phyloP scores from a whole-genome alignment of 108 stramenopile species.

The Skeletonema costatum region DNA sequence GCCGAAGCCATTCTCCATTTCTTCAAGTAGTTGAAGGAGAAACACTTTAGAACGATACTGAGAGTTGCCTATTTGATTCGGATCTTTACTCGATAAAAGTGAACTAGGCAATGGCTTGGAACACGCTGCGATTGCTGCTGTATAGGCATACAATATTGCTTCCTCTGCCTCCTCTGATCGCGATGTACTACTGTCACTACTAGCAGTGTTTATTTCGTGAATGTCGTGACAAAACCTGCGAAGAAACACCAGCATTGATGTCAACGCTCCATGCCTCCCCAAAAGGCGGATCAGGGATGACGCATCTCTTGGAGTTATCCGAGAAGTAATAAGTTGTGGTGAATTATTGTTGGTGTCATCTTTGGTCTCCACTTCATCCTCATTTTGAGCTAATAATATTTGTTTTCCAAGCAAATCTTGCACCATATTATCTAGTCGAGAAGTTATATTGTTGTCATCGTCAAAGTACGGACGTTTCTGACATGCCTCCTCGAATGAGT shows the following conservation, averaged over 20 bases:
- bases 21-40: slow-evolving; percentile 29
- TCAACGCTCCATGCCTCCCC: slow-evolving; percentile 22
- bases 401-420: not conserved
- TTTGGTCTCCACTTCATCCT: not conserved
- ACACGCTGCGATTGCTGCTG: slow-evolving; percentile 26
- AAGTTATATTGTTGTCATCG: not conserved
- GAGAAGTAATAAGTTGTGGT: slow-evolving; percentile 5
- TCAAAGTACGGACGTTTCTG: not conserved
- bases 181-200: not conserved
- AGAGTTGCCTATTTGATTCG: not conserved
- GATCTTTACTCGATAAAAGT: not conserved
- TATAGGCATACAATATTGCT: slow-evolving; percentile 31
- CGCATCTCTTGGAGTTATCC: slow-evolving; percentile 23
- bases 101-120: slow-evolving; percentile 9
- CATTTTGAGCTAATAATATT: not conserved
- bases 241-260: slow-evolving; percentile 36
- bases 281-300: slow-evolving; percentile 29
- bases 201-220: not conserved
- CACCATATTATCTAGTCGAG: slow-evolving; percentile 1
- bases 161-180: slow-evolving; percentile 8
- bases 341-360: not conserved
- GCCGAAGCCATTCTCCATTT: slow-evolving; percentile 31
- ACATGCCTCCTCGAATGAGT: not conserved
- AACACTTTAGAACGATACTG: slow-evolving; percentile 31
- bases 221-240: slow-evolving; percentile 35